phyloP scores from a whole-genome alignment of 805 yeast genomes.

The Yamadazyma phyllophila region DNA sequence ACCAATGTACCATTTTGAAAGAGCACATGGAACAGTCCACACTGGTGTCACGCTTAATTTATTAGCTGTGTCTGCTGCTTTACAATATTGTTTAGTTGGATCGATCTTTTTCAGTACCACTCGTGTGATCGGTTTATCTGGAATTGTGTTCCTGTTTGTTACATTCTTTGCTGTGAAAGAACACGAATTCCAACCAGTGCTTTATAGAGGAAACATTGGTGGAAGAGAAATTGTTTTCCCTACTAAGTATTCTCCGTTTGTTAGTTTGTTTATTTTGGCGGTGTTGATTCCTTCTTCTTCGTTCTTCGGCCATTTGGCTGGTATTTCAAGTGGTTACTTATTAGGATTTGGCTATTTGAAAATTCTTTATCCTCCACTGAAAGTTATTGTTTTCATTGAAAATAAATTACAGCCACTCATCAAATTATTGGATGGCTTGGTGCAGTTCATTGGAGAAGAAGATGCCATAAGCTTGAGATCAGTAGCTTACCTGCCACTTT shows the following conservation, averaged over 20 bases:
- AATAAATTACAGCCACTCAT: constrained; percentile 49
- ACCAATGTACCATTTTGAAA: constrained; percentile 65
- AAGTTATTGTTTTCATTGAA: constrained; percentile 66
- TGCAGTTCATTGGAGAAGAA: constrained; percentile 58
- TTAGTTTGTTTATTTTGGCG: constrained; percentile 47
- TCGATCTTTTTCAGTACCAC: constrained; percentile 49
- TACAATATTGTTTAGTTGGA: constrained; percentile 57
- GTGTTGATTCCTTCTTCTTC: constrained; percentile 64
- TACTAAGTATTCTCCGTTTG: constrained; percentile 57
- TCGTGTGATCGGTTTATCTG: constrained; percentile 67
- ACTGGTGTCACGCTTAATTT: constrained; percentile 78
- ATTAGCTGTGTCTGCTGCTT: constrained; percentile 65
- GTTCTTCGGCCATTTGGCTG: constrained; percentile 72
- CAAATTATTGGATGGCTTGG: constrained; percentile 49
- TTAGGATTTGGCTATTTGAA: constrained; percentile 57
- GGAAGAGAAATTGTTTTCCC: constrained; percentile 49
- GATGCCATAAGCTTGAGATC: constrained; percentile 51
- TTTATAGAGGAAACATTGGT: constrained; percentile 23
- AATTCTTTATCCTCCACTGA: constrained; percentile 63
- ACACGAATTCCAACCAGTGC: constrained; percentile 37
- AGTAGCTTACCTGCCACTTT: constrained; percentile 27
- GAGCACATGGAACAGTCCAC: constrained; percentile 75
- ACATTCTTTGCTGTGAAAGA: constrained; percentile 57
- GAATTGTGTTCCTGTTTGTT: constrained; percentile 67
- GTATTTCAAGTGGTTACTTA: constrained; percentile 63